phyloP scores from a whole-genome alignment of 192 early-diverging fungal species.

The Fimicolochytrium jonesii region DNA sequence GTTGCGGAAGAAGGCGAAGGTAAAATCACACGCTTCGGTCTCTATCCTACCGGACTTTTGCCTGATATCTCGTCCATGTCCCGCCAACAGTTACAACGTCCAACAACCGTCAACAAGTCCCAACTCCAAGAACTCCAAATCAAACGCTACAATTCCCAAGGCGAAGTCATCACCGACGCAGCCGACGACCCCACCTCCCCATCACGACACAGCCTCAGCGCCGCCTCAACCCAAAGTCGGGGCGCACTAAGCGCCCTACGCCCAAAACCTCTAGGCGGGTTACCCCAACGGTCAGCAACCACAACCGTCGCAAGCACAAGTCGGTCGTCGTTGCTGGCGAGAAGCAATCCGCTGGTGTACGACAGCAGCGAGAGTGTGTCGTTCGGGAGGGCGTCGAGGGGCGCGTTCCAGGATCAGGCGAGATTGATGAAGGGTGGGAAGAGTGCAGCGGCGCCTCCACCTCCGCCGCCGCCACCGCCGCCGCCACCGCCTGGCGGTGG shows the following conservation, averaged over 20 bases:
- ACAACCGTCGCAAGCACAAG: no score
- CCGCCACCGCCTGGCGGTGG: constrained; percentile 28
- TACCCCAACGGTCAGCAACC: no score
- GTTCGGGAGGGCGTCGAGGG: constrained; percentile 2
- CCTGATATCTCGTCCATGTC: no score
- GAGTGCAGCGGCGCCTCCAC: constrained; percentile 15
- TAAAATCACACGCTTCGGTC: no score
- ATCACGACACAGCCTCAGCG: not conserved
- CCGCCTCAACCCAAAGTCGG: no score
- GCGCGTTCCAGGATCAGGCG: not conserved
- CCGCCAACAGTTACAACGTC: constrained; percentile 15
- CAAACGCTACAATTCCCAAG: constrained; percentile 39
- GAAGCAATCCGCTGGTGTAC: not conserved
- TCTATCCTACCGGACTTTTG: no score
- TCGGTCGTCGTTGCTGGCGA: no score
- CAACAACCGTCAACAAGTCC: not conserved
- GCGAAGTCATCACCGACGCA: constrained; percentile 25
- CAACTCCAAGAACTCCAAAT: constrained; percentile 32
- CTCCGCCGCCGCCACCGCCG: constrained; percentile 33
- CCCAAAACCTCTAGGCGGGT: no score
- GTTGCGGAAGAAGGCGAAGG: constrained; percentile 34
- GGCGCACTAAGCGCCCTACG: no score
- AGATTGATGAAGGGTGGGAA: no score
- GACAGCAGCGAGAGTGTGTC: not conserved
- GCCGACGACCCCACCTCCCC: not conserved